Conservation (phyloP, 2,329 filamentous ascomycete genomes). For the Cytospora leucostoma region DNA sequence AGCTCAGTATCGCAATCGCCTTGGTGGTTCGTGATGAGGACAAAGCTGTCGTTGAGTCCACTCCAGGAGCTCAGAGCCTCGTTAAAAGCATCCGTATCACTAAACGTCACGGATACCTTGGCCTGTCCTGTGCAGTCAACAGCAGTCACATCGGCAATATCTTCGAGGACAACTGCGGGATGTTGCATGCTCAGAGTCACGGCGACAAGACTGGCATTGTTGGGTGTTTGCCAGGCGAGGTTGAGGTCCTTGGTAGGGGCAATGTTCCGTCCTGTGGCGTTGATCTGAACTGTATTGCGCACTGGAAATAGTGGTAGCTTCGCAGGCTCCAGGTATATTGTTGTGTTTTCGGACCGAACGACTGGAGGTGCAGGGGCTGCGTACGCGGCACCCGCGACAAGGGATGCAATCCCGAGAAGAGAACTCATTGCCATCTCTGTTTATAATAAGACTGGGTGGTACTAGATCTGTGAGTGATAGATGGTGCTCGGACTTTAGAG, state of each 20-base stretch:
- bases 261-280: conserved; percentile 19
- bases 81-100: conserved; percentile 27
- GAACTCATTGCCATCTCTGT: conserved; percentile 4
- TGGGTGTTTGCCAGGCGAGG: conserved; percentile 27
- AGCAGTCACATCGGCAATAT: conserved; percentile 51
- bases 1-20: conserved; percentile 30
- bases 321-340: not conserved
- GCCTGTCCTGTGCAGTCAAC: conserved; percentile 55
- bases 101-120: conserved; percentile 40
- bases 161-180: conserved; percentile 31
- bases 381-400: conserved; percentile 1
- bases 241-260: conserved; percentile 19
- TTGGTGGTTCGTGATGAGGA: conserved; percentile 32
- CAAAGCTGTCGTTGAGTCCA: conserved; percentile 29
- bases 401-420: conserved; percentile 6
- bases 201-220: conserved; percentile 50
- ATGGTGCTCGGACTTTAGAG: not conserved
- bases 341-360: not conserved
- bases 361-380: conserved; percentile 2
- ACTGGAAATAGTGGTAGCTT: conserved; percentile 22
- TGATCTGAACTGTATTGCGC: not conserved
- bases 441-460: not conserved
- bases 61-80: conserved; percentile 30
- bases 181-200: conserved; percentile 52
- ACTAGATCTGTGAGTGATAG: not conserved